Evolutionary conservation across 2,329 filamentous ascomycete genomes (phyloP).

Genomic region (Lomentospora prolificans): DNA sequence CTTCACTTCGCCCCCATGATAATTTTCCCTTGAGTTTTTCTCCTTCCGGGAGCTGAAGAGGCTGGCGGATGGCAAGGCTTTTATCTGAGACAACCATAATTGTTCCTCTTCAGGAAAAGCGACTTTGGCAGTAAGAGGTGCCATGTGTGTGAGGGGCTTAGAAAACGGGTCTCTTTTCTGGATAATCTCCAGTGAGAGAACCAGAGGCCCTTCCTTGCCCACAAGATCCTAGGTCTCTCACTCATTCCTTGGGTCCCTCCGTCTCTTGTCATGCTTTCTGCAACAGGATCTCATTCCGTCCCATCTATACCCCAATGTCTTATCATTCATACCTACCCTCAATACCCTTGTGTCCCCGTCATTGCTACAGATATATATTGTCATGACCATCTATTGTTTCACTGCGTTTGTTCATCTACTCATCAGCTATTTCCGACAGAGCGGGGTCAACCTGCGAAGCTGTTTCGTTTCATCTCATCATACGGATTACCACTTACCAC

Average conservation of each 20-base stretch:
- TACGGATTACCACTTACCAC: slow-evolving; percentile 1
- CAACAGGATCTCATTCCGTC: background rate
- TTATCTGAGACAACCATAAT: background rate
- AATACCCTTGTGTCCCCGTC: background rate
- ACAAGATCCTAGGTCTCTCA: background rate
- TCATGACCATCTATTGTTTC: background rate
- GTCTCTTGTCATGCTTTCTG: too few species aligned
- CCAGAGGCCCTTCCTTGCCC: background rate
- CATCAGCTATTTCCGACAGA: background rate
- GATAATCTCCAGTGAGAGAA: background rate
- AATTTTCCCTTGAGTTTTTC: background rate
- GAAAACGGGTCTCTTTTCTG: background rate
- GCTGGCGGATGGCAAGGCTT: background rate
- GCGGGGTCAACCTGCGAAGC: background rate
- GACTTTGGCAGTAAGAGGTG: background rate
- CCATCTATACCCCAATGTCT: slow-evolving; percentile 1
- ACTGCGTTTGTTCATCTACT: background rate
- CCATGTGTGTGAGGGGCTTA: background rate
- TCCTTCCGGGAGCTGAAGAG: background rate
- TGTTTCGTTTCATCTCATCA: background rate
- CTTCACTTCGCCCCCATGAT: background rate
- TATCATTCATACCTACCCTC: background rate
- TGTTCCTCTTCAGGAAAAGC: background rate
- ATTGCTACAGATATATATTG: background rate
- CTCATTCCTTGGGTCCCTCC: too few species aligned